Evolutionary conservation across 352 stramenopile species (phyloP).

Genomic region (Phytophthora hibernalis): DNA sequence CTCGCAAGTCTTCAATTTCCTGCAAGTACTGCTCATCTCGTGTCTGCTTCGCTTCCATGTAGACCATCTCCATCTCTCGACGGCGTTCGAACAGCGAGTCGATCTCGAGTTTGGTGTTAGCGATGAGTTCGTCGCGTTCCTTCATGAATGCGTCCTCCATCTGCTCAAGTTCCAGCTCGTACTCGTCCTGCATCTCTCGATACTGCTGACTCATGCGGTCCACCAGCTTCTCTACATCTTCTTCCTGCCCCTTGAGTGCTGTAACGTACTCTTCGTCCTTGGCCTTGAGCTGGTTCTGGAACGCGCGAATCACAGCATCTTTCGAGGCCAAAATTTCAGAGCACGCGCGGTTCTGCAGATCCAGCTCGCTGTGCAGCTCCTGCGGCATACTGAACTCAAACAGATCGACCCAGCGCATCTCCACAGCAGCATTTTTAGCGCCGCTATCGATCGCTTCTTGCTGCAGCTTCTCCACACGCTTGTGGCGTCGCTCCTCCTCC

Average conservation of each 20-base stretch:
- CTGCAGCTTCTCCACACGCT: constrained; percentile 86
- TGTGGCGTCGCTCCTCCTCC: constrained; percentile 90
- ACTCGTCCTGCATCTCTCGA: constrained; percentile 93
- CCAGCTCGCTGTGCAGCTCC: constrained; percentile 91
- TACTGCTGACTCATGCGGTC: constrained; percentile 92
- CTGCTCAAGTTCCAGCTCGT: constrained; percentile 93
- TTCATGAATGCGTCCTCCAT: constrained; percentile 95
- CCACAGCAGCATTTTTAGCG: constrained; percentile 93
- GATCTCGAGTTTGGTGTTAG: constrained; percentile 91
- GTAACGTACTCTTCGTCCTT: constrained; percentile 97
- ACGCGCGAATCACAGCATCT: constrained; percentile 88
- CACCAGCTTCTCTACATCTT: constrained; percentile 92
- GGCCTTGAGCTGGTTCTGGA: constrained; percentile 91
- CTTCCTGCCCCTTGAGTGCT: constrained; percentile 88
- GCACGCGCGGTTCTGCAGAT: constrained; percentile 89
- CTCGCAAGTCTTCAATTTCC: constrained; percentile 93
- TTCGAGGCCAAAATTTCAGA: constrained; percentile 93
- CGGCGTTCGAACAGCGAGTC: constrained; percentile 94
- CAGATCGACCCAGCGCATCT: constrained; percentile 93
- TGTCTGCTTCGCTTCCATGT: constrained; percentile 93
- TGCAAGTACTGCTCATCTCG: constrained; percentile 89
- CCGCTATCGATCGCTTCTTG: constrained; percentile 92
- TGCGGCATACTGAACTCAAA: constrained; percentile 95
- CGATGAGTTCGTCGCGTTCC: constrained; percentile 91
- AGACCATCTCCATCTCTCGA: constrained; percentile 93